phyloP scores from a whole-genome alignment of 345 rosid species.

The Capsella bursapastoris region DNA sequence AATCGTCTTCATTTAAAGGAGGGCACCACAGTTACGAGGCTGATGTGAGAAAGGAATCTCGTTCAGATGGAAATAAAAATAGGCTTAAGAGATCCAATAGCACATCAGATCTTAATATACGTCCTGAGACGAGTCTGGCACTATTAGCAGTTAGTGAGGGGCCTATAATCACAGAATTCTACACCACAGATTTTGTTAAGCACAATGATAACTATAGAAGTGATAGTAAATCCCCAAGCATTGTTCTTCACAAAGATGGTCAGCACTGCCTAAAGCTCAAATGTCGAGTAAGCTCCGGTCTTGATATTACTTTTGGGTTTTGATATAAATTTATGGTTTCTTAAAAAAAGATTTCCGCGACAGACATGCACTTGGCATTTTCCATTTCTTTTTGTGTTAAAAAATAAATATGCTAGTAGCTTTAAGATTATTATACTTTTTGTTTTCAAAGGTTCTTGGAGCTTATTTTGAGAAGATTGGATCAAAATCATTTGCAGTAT shows the following conservation, averaged over 20 bases:
- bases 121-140: conserved; percentile 56
- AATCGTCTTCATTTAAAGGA: conserved; percentile 43
- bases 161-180: conserved; percentile 77
- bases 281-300: conserved; percentile 71
- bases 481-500: conserved; percentile 97
- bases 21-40: conserved; percentile 40
- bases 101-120: conserved; percentile 65
- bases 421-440: conserved; percentile 19
- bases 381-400: conserved; percentile 8
- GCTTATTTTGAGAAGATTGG: conserved; percentile 93
- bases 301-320: conserved; percentile 29
- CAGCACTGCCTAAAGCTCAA: conserved; percentile 61
- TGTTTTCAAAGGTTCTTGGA: conserved; percentile 78
- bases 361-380: conserved; percentile 31
- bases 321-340: conserved; percentile 13
- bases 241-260: conserved; percentile 55
- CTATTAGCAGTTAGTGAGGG: conserved; percentile 60
- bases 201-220: conserved; percentile 43
- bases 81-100: conserved; percentile 86
- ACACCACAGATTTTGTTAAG: conserved; percentile 58
- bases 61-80: conserved; percentile 58
- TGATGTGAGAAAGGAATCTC: conserved; percentile 35
- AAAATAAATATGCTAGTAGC: conserved; percentile 8
- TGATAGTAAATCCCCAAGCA: conserved; percentile 49
- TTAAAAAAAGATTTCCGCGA: conserved; percentile 23